phyloP scores from a whole-genome alignment of 2,329 filamentous ascomycete species.

The Teratosphaeria pseudoeucalypti region DNA sequence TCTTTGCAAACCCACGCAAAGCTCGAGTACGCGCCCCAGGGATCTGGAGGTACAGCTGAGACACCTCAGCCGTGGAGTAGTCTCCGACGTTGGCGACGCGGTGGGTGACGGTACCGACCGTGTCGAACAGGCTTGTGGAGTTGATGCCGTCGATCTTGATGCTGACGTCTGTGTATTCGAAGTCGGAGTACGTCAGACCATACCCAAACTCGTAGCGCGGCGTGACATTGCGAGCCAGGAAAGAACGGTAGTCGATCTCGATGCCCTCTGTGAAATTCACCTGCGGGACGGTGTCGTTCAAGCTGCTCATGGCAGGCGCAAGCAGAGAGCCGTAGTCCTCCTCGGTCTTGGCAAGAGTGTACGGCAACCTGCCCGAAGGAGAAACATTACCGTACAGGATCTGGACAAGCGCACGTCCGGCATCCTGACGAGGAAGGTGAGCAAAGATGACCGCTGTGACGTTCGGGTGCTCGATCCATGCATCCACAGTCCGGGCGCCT shows the following conservation, averaged over 20 bases:
- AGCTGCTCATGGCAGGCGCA: conserved; percentile 4
- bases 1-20: conserved; percentile 33
- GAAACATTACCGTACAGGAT: conserved; percentile 21
- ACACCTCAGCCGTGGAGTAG: conserved; percentile 42
- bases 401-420: conserved; percentile 16
- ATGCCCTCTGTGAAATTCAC: conserved; percentile 67
- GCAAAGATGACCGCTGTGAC: conserved; percentile 23
- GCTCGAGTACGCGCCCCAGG: conserved; percentile 19
- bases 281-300: conserved; percentile 50
- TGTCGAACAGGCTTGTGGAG: conserved; percentile 52
- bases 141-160: conserved; percentile 42
- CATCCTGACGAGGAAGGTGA: conserved; percentile 22
- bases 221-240: conserved; percentile 55
- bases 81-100: conserved; percentile 54
- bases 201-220: conserved; percentile 75
- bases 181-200: conserved; percentile 71
- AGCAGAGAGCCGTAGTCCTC: conserved; percentile 18
- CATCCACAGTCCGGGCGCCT: conserved; percentile 65
- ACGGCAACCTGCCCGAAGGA: conserved; percentile 20
- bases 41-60: conserved; percentile 41
- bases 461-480: conserved; percentile 47
- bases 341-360: conserved; percentile 21
- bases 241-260: conserved; percentile 72
- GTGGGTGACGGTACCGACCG: conserved; percentile 46
- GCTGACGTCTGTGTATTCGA: conserved; percentile 53